Percentiles rank a stretch among this genome's conserved stretches.
Conservation (phyloP, 441 rosid species). For the Brassica hybrid region DNA sequence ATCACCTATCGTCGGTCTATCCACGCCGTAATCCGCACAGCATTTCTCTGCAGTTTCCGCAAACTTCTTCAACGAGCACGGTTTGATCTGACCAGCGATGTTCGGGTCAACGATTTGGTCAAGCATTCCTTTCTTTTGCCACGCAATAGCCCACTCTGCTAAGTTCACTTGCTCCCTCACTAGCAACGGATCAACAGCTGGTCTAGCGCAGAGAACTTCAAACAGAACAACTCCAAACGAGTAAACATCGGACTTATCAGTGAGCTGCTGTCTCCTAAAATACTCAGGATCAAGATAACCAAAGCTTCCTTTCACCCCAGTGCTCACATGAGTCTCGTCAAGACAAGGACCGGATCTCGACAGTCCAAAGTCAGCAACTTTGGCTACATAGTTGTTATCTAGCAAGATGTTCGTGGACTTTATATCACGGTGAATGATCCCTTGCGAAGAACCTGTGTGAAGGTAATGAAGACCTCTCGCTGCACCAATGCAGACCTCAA, state of each 20-base stretch:
- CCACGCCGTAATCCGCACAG: conserved; percentile 89
- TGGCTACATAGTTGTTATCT: conserved; percentile 68
- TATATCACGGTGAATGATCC: conserved; percentile 92
- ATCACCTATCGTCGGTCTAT: conserved; percentile 91
- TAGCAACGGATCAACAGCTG: conserved; percentile 86
- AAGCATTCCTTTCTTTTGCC: conserved; percentile 86
- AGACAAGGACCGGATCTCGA: conserved; percentile 91
- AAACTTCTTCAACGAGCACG: conserved; percentile 69
- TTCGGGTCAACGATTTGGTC: conserved; percentile 67
- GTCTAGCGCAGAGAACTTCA: conserved; percentile 89
- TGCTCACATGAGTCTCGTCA: conserved; percentile 86
- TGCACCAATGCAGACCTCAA: conserved; percentile 84
- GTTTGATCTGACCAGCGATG: conserved; percentile 64
- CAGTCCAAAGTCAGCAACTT: conserved; percentile 96
- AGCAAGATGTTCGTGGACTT: conserved; percentile 88
- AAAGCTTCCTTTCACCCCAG: conserved; percentile 91
- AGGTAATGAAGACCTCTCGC: conserved; percentile 95
- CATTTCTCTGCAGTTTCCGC: conserved; percentile 95
- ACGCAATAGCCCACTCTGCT: conserved; percentile 93
- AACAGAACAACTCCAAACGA: conserved; percentile 86
- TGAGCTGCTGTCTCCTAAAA: conserved; percentile 88
- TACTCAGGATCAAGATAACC: conserved; percentile 95
- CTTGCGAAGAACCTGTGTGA: conserved; percentile 90
- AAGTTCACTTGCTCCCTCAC: conserved; percentile 83
- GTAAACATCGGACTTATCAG: conserved; percentile 89